Evolutionary conservation across 2,329 filamentous ascomycete species (phyloP), one percentile per base, ranked within the genome.

Genomic region (Spiromastix sp.): DNA sequence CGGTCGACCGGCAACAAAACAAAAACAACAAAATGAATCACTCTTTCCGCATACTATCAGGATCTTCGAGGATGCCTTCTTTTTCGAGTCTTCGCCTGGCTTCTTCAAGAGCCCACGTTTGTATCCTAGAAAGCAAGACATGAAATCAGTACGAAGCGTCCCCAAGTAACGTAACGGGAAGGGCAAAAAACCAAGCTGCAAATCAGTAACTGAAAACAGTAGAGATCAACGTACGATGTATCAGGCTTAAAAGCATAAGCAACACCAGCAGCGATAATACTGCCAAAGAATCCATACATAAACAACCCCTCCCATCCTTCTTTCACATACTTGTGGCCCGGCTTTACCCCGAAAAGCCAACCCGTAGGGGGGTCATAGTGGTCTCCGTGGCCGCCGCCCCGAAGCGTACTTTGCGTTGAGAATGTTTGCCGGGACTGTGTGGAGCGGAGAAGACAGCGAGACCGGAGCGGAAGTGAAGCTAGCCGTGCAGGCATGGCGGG

Each of bases 41-140:
- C 66, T 74, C 72, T 60, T 77, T 71, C 49, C 73, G 63, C 48
- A 67, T 63, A 46, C 54, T 57, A 35, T 72, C 65, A 26, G 83
- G 81, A 54, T 95, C 89, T 55, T 84, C 77, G 55, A 96, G 67
- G 56, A 96, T 87, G 41, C 91, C 91, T 70, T 98, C 91, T 41
- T 79, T 82, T 69, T 98, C 91, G 73, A 98, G 78, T 68, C 91
- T 76, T 68, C 91, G 77, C 56, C 91, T 77, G 35, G 91, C 91
- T 69, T 98, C 91, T 67, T 98, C 91, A 28, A 98, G 77, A 44
- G 91, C 91, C 91, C 91, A 98, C 37, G 89, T 96, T 71, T 96
- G 91, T 77, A 98, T 95, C 62, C 91, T 98, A 52, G 42, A 39
- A 15, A n/a, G 10, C 4, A 24, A 28, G n/a, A n/a, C n/a, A n/a